phyloP scores from a whole-genome alignment of 805 yeast genomes.

The Yarrowia deformans region DNA sequence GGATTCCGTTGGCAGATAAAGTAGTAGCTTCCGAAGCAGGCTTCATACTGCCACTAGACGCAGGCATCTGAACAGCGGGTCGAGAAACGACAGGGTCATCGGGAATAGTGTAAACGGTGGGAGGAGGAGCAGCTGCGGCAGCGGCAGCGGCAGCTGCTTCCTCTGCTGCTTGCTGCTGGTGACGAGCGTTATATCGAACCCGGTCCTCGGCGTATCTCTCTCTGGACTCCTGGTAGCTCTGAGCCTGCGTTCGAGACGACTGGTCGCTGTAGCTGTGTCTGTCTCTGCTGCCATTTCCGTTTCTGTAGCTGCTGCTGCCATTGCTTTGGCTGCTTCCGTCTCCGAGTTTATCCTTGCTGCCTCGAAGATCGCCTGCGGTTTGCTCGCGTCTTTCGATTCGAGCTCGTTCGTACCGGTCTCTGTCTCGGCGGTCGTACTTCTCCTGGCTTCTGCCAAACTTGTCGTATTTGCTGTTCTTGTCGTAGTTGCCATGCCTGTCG shows the following conservation, averaged over 20 bases:
- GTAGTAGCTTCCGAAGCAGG: not conserved
- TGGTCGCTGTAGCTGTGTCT: not conserved
- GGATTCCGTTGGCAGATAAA: not conserved
- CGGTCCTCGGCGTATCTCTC: constrained; percentile 19
- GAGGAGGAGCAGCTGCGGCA: not conserved
- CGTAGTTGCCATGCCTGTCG: constrained; percentile 4
- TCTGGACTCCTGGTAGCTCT: constrained; percentile 13
- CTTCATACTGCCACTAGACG: not conserved
- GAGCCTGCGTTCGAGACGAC: not conserved
- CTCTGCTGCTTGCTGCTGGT: too few species aligned
- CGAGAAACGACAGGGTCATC: not conserved
- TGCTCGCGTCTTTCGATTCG: not conserved
- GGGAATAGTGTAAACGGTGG: not conserved
- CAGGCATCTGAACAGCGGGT: not conserved
- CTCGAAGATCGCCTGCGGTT: not conserved
- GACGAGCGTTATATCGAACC: not conserved
- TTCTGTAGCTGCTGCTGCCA: not conserved
- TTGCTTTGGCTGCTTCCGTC: not conserved
- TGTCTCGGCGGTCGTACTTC: constrained; percentile 6
- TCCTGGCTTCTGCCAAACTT: not conserved
- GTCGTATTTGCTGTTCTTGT: not conserved
- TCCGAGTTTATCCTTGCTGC: not conserved
- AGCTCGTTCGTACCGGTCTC: constrained; percentile 9
- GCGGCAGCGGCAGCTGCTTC: not conserved
- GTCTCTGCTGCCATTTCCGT: not conserved